Base-by-base conservation (phyloP, 2,329 filamentous ascomycete species). In the Xylaria sp. region DNA sequence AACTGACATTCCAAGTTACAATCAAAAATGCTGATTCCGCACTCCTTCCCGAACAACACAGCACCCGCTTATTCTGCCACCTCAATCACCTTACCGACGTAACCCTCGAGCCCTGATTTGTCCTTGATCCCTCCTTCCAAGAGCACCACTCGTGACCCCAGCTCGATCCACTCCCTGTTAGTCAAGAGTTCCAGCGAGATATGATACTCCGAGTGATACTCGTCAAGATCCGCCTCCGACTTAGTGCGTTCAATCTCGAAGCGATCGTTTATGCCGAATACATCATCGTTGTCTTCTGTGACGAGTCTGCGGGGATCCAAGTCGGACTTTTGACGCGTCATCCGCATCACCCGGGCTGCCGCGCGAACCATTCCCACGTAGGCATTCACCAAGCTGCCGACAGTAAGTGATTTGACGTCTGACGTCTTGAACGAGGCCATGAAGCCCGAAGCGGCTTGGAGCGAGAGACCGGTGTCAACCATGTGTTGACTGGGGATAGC, bases 291-390 rank as follows among this genome's bases (percentile, higher is more conserved):
- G 9, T 81, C 78, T 21, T 77, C 74, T 44, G 54, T 72, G 47
- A 46, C 67, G 44, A 56, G 65, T 52, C 53, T 61, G 20, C 67
- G 63, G 2, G 65, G 44, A 18, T 66, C 64, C 26, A 63, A 61
- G 8, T 63, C 63, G 6, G 54, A 59, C 26, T 61, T 60, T 50
- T 63, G 65, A 21, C 68, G 63, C 26, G 68, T 76, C 9, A 88
- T 78, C 26, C 82, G 81, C 21, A 89, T 69, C 1, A 97, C 84
- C 55, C 88, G 87, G 0, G 91, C 92, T 0, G 89, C 85, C 1
- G 92, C 89, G 7, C 93, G 83, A 13, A 97, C 87, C 67, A 92
- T 97, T 17, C 91, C 91, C 39, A 92, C 84, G 66, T 97, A 97
- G 1, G 93, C 83, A 24, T 95, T 92, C 4, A 92, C 86, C 29